These are phyloP conservation scores for Euphorbia schlechtendalii DNA, from an alignment of 441 rosid genomes.

Conservation along the genomic window DNA sequence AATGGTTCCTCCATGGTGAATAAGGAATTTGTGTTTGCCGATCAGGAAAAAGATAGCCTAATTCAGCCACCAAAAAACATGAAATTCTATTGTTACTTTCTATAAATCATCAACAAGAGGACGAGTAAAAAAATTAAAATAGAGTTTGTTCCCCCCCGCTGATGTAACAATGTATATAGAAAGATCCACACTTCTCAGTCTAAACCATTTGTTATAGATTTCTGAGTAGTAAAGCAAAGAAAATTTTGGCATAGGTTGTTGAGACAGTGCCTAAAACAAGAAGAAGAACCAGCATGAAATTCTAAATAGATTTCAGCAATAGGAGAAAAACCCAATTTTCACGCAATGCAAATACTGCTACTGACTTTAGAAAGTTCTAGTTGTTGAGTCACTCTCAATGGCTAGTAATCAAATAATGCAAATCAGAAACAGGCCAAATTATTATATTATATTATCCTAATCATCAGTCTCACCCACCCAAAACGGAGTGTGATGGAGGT, in stretches of 20 bases:
- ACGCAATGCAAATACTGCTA: slow-evolving; percentile 15
- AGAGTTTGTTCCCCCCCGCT: too few relatives aligned
- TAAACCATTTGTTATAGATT: background rate
- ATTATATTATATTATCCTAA: background rate
- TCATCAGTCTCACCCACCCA: slow-evolving; percentile 12
- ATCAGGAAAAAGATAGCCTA: slow-evolving; percentile 18
- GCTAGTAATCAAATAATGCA: background rate
- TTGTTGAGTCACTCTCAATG: slow-evolving; percentile 22
- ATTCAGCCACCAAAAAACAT: slow-evolving; percentile 20
- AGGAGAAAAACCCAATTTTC: slow-evolving; percentile 12
- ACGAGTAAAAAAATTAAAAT: too few relatives aligned
- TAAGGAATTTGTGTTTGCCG: slow-evolving; percentile 25
- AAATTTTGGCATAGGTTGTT: slow-evolving; percentile 1
- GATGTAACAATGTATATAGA: slow-evolving; percentile 3
- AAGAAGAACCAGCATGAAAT: background rate
- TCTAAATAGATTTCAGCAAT: background rate
- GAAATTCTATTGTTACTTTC: slow-evolving; percentile 16
- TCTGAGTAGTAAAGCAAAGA: slow-evolving; percentile 9
- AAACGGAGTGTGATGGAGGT: slow-evolving; percentile 1
- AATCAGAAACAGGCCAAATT: background rate
- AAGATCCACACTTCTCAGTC: background rate
- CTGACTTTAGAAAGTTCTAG: slow-evolving; percentile 12
- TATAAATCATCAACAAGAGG: background rate
- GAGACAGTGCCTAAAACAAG: slow-evolving; percentile 9
- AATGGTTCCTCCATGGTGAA: slow-evolving; percentile 54